A percentile compares a stretch with the other conserved stretches of the same genome.
phyloP scores from a whole-genome alignment of 805 yeast genomes.

The Starmerella khaoyaiensis region DNA sequence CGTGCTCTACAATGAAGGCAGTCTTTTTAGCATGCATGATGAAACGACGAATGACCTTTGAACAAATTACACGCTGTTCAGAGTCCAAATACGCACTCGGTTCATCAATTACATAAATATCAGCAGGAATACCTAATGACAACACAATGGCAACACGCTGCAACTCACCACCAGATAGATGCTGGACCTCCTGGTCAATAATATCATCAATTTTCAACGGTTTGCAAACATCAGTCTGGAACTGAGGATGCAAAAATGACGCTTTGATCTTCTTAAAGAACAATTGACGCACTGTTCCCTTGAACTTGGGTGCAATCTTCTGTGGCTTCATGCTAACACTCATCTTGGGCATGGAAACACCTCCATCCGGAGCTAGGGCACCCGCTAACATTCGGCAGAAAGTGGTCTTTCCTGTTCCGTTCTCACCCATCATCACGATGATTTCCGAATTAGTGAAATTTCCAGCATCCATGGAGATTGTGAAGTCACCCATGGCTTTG shows the following conservation, averaged over 20 bases:
- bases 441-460: constrained; percentile 93
- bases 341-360: constrained; percentile 66
- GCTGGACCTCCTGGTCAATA: constrained; percentile 95
- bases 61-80: constrained; percentile 98
- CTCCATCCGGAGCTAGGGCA: constrained; percentile 74
- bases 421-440: constrained; percentile 98
- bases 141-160: constrained; percentile 98
- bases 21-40: constrained; percentile 94
- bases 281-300: constrained; percentile 96
- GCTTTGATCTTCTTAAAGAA: constrained; percentile 94
- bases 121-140: constrained; percentile 89
- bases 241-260: constrained; percentile 87
- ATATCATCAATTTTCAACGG: constrained; percentile 88
- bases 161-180: constrained; percentile 97
- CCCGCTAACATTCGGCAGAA: constrained; percentile 94
- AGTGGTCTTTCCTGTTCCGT: constrained; percentile 99
- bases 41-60: constrained; percentile 95
- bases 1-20: constrained; percentile 99
- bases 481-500: constrained; percentile 95
- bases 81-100: constrained; percentile 98
- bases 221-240: constrained; percentile 94
- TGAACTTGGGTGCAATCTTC: constrained; percentile 96
- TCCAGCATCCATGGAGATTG: constrained; percentile 67
- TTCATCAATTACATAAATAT: constrained; percentile 92
- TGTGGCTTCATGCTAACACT: constrained; percentile 98